phyloP scores from a whole-genome alignment of 2,329 filamentous ascomycete species.

The Aspergillus pseudoterreus region DNA sequence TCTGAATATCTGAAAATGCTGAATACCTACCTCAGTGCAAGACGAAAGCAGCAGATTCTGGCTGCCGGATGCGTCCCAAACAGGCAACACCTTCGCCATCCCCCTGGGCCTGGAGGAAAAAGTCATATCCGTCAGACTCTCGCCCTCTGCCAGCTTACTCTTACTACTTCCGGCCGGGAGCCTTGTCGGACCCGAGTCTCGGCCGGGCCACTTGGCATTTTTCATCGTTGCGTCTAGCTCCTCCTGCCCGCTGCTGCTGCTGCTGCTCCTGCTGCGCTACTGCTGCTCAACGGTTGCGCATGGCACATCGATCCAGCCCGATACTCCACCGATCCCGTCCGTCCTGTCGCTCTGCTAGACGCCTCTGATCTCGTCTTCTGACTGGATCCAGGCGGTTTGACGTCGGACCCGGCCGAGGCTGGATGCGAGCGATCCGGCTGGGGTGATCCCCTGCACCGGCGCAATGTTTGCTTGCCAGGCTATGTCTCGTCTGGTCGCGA shows the following conservation, averaged over 20 bases:
- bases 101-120: not conserved
- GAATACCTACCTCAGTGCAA: not conserved
- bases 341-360: slow-evolving; percentile 1
- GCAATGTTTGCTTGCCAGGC: not conserved
- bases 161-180: not conserved
- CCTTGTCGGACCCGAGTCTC: slow-evolving; percentile 13
- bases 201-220: slow-evolving; percentile 8
- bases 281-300: slow-evolving; percentile 13
- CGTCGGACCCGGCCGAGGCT: slow-evolving; percentile 22
- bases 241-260: not conserved
- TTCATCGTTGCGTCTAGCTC: too few relatives aligned
- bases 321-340: slow-evolving; percentile 6
- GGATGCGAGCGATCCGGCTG: slow-evolving; percentile 21
- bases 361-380: not conserved
- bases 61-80: not conserved
- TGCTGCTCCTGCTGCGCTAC: slow-evolving; percentile 2
- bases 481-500: not conserved
- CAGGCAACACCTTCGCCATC: not conserved
- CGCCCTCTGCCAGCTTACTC: too few relatives aligned
- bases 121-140: not conserved
- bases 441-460: slow-evolving; percentile 21
- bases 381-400: slow-evolving; percentile 6
- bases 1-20: too few relatives aligned
- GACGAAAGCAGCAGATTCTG: not conserved
- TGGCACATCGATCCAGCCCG: slow-evolving; percentile 3